A percentile compares a stretch with the other conserved stretches of the same genome.
Evolutionary conservation across 2,329 filamentous ascomycete genomes (phyloP).

Genomic region (Nothophoma quercina): DNA sequence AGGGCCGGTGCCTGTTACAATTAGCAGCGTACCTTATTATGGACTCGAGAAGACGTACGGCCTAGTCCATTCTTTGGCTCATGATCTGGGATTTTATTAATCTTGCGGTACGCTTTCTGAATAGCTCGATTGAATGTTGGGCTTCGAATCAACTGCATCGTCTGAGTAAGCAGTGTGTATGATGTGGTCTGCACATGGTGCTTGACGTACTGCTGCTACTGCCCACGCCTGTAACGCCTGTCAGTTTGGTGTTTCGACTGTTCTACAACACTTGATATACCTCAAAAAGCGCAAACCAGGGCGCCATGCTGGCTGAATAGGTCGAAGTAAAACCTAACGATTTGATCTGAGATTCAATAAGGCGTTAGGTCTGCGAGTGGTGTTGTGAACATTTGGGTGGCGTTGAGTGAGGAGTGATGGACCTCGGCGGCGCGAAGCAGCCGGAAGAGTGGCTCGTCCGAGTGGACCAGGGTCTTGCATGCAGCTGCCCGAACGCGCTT

Average conservation of each 20-base stretch:
- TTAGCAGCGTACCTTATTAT: slow-evolving; percentile 12
- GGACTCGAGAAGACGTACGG: slow-evolving; percentile 54
- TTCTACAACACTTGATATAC: slow-evolving; percentile 24
- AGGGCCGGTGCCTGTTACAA: slow-evolving; percentile 39
- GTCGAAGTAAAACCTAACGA: no score
- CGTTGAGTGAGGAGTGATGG: slow-evolving; percentile 13
- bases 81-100: slow-evolving; percentile 56
- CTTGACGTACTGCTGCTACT: slow-evolving; percentile 42
- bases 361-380: not conserved
- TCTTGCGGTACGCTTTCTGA: slow-evolving; percentile 57
- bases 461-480: slow-evolving; percentile 5
- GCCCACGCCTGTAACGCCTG: slow-evolving; percentile 47
- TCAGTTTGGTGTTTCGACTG: slow-evolving; percentile 23
- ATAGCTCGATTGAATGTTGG: slow-evolving; percentile 64
- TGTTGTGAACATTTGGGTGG: slow-evolving; percentile 1
- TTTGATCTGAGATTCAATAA: not conserved
- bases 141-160: slow-evolving; percentile 58
- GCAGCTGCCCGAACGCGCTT: not conserved
- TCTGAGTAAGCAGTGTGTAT: slow-evolving; percentile 7
- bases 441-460: slow-evolving; percentile 1
- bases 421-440: slow-evolving; percentile 12
- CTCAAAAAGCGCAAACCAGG: slow-evolving; percentile 45
- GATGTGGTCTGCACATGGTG: not conserved
- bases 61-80: slow-evolving; percentile 50
- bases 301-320: slow-evolving; percentile 30